Conservation (phyloP, 805 yeast genomes). For the Hanseniaspora singularis region DNA sequence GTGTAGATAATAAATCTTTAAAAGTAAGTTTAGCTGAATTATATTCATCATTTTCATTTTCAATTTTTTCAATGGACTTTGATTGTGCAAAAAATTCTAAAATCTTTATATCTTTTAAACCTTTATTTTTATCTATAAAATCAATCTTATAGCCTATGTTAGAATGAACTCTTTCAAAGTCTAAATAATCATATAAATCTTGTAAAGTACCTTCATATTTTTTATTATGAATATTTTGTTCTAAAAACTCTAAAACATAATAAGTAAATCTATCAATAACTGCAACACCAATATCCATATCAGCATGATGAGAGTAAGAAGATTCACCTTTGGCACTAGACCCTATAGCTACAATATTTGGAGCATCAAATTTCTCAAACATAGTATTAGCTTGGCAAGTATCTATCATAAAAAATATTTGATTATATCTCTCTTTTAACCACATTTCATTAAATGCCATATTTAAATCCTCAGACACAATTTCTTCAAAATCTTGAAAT, state of each 20-base stretch:
- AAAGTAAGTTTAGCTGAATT: constrained; percentile 12
- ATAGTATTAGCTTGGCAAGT: constrained; percentile 98
- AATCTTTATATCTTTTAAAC: constrained; percentile 45
- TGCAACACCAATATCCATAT: constrained; percentile 91
- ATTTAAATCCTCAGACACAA: constrained; percentile 88
- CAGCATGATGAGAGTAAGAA: constrained; percentile 92
- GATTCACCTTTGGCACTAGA: constrained; percentile 79
- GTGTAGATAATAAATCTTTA: not conserved
- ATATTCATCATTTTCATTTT: constrained; percentile 9
- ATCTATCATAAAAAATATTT: constrained; percentile 93
- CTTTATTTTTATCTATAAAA: constrained; percentile 48
- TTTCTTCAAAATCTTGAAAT: constrained; percentile 97
- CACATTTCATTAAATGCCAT: constrained; percentile 96
- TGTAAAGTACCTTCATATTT: constrained; percentile 64
- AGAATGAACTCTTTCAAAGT: constrained; percentile 76
- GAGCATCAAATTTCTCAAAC: constrained; percentile 86
- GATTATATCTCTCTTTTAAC: constrained; percentile 88
- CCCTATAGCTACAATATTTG: constrained; percentile 86
- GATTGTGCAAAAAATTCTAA: constrained; percentile 78
- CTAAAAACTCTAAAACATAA: constrained; percentile 78
- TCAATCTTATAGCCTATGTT: constrained; percentile 89
- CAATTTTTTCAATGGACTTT: not conserved
- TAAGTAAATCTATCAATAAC: constrained; percentile 95
- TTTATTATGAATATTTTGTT: constrained; percentile 48
- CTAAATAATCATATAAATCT: constrained; percentile 74